Evolutionary conservation across 352 stramenopile species (phyloP), one percentile per base, ranked within the genome.

Genomic region (Phytophthora palmivora): DNA sequence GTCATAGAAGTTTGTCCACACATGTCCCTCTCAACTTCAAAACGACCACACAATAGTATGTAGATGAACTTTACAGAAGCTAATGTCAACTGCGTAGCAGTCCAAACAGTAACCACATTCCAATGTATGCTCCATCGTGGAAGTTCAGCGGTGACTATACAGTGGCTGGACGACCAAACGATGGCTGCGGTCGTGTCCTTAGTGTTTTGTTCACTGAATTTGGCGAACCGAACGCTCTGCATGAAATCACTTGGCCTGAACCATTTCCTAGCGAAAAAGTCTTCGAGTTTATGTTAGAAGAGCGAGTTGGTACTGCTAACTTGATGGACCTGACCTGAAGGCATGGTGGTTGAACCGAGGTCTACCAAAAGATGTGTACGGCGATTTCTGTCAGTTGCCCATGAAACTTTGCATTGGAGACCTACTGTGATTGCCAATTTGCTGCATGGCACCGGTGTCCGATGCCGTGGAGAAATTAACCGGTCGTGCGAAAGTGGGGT

Each of bases 211-310:
- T 3, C 15, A 12, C 15, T 22, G 9, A 21, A 43, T 18, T 21
- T 2, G 38, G 54, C 11, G 58, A 69, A 38, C 43, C 54, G 32
- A 72, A 72, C 57, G 52, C 26, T 0, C 55, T 75, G 1, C 52
- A 62, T 15, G 61, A 66, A 4, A 47, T 72, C 3, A 72, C 61
- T 2, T 55, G 67, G 1, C 44, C 41, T 2, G 60, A 75, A 39
- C n/a, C 26, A 0, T 48, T 68, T 9, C 53, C 46, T 1, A 22
- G 71, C 33, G 32, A 67, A 24, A 49, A 74, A 14, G 46, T 75
- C 7, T 71, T 71, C 50, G 55, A 68, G 30, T 71, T 16, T 5
- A 75, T 71, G 60, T 49, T 74, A 68, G 26, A 67, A 71, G 44
- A 50, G 32, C 22, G 43, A 71, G 36, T 56, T 62, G 33, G 55